Evolutionary conservation across 2,329 filamentous ascomycete species (phyloP), one percentile per base, ranked within the genome.

Genomic region (Hypoxylon sp.): DNA sequence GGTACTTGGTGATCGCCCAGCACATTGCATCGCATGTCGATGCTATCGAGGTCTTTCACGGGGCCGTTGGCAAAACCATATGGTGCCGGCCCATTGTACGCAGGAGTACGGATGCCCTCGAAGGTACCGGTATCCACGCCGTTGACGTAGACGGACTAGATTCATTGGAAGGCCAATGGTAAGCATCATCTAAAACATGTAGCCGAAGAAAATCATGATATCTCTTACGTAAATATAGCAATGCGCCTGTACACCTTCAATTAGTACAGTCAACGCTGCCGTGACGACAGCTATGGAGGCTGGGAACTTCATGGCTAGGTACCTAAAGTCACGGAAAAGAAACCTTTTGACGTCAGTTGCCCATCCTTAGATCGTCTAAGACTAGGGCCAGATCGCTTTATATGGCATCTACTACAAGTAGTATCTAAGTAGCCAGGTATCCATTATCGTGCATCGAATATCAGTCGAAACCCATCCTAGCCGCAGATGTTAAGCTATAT

Each of bases 21-120:
- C 13, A 52, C 42, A 15, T 52, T 52, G 42, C 49, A 52, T 17
- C 49, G 42, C 49, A 52, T 36, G 37, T 52, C 49, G 20, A 52
- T 52, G 11, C 42, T 47, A n/a, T 52, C 49, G 19, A 52, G 36
- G 25, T 52, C 49, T 23, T 52, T 52, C 19, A 53, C 50, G 8
- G 50, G 50, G 1, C 50, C 15, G 13, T 53, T 53, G 30, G 50
- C 50, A 15, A 25, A 53, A 7, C 50, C 43, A 16, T 43, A 42
- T 8, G 50, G 50, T 7, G 50, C 31, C 6, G 50, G 42, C 8
- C 43, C 50, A 9, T 53, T 53, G 32, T 53, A 53, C 12, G 50
- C 50, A 0, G 50, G 50, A 20, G 43, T 48, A 13, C 50, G 50
- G 15, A 53, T 48, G 4, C 50, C 50, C 1, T 29, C 16, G 23